Conservation (phyloP, 1,284 basidiomycete genomes). For the Melampsora americana region DNA sequence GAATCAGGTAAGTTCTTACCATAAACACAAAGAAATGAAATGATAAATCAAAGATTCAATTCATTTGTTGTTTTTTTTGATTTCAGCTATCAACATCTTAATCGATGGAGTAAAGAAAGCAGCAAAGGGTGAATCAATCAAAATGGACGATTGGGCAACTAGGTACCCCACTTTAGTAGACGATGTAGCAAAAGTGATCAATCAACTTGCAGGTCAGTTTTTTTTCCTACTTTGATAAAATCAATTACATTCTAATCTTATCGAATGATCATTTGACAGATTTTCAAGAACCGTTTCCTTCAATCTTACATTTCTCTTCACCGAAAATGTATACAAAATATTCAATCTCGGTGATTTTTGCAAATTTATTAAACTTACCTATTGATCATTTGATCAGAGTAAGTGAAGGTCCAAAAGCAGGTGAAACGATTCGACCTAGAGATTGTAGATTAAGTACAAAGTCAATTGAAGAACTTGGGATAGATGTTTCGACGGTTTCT, state of each 20-base stretch:
- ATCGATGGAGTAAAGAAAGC: constrained; percentile 72
- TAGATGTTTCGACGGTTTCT: background rate
- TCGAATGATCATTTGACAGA: constrained; percentile 49
- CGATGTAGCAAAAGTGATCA: constrained; percentile 61
- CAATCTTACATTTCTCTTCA: constrained; percentile 71
- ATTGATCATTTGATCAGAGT: constrained; percentile 64
- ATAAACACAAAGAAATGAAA: background rate
- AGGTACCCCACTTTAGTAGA: constrained; percentile 72
- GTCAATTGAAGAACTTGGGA: background rate
- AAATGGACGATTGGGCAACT: constrained; percentile 81
- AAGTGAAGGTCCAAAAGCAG: constrained; percentile 58
- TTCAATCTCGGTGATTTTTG: constrained; percentile 73
- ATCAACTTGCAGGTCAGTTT: constrained; percentile 63
- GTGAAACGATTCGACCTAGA: constrained; percentile 66
- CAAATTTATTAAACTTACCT: constrained; percentile 59
- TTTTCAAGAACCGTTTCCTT: constrained; percentile 59
- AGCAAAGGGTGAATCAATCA: constrained; percentile 64
- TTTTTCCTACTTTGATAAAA: background rate
- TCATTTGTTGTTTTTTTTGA: background rate
- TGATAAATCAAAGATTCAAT: background rate
- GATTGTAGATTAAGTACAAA: constrained; percentile 63
- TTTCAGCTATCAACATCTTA: constrained; percentile 68
- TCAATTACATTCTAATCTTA: background rate
- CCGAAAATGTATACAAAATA: constrained; percentile 75
- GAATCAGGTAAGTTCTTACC: constrained; percentile 58